phyloP scores from a whole-genome alignment of 2,329 filamentous ascomycete species.

The Penicillium concentricum region DNA sequence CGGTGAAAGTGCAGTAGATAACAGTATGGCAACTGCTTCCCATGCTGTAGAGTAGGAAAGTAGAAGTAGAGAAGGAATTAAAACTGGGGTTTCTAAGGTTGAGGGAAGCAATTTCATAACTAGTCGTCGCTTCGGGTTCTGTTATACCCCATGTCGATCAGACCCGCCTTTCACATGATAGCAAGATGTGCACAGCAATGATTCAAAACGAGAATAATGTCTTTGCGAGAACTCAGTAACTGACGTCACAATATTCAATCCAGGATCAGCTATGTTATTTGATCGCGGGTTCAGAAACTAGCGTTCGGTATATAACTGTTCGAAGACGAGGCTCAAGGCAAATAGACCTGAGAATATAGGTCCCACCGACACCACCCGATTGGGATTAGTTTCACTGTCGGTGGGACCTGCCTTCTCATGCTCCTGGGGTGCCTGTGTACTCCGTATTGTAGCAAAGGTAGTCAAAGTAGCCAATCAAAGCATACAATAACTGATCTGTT shows the following conservation, averaged over 20 bases:
- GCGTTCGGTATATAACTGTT: neutral
- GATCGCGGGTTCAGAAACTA: neutral
- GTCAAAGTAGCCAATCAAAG: neutral
- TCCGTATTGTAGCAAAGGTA: neutral
- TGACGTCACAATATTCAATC: neutral
- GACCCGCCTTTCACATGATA: slow-evolving; percentile 8
- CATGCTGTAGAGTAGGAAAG: neutral
- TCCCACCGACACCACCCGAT: too few relatives aligned
- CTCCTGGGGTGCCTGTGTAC: neutral
- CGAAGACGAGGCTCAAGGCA: neutral
- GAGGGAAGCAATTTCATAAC: neutral
- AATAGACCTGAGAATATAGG: too few relatives aligned
- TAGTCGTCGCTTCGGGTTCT: neutral
- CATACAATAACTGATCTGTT: neutral
- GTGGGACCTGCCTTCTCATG: too few relatives aligned
- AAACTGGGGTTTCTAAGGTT: neutral
- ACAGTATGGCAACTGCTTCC: neutral
- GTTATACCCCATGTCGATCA: slow-evolving; percentile 2
- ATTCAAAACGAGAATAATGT: neutral
- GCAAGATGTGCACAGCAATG: neutral
- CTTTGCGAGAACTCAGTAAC: neutral
- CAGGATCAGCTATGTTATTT: neutral
- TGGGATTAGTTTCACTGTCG: too few relatives aligned
- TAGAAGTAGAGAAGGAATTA: neutral
- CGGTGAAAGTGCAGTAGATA: neutral